Evolutionary conservation across 1,284 basidiomycete genomes (phyloP).

Genomic region (Ganoderma boninense): DNA sequence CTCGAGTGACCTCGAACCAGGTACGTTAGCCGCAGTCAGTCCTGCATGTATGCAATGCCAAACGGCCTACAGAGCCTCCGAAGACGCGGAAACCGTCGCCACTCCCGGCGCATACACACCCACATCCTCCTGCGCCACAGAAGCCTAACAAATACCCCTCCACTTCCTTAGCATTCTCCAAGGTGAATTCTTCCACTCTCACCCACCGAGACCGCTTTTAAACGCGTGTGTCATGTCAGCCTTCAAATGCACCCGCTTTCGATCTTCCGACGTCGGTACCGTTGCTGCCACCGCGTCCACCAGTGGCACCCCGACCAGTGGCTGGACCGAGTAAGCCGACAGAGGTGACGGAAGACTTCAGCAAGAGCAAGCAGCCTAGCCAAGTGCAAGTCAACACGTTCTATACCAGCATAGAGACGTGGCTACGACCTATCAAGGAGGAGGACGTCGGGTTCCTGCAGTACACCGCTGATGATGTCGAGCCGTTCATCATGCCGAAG

Average conservation of each 20-base stretch:
- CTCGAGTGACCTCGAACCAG: conserved; percentile 75
- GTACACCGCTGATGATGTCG: conserved; percentile 87
- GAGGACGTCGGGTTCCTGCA: conserved; percentile 92
- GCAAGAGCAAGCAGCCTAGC: conserved; percentile 77
- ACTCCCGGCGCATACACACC: conserved; percentile 41
- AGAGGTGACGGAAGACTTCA: conserved; percentile 89
- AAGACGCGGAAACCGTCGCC: conserved; percentile 69
- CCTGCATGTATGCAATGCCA: not conserved
- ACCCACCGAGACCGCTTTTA: conserved; percentile 1
- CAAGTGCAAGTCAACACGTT: conserved; percentile 79
- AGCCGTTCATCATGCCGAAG: conserved; percentile 87
- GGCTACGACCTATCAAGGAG: conserved; percentile 85
- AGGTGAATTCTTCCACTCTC: conserved; percentile 49
- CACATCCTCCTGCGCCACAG: conserved; percentile 48
- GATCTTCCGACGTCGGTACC: conserved; percentile 55
- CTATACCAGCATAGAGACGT: conserved; percentile 87
- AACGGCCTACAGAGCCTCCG: conserved; percentile 49
- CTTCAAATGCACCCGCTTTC: conserved; percentile 63
- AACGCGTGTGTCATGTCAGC: conserved; percentile 39
- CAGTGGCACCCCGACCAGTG: conserved; percentile 70
- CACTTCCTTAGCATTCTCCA: conserved; percentile 53
- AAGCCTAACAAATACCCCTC: conserved; percentile 63
- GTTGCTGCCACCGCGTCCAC: conserved; percentile 72
- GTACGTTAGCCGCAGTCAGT: conserved; percentile 39
- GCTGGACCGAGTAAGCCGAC: conserved; percentile 83